Evolutionary conservation across 305 asterid species (phyloP).

Genomic region (Fraxinus nigra): DNA sequence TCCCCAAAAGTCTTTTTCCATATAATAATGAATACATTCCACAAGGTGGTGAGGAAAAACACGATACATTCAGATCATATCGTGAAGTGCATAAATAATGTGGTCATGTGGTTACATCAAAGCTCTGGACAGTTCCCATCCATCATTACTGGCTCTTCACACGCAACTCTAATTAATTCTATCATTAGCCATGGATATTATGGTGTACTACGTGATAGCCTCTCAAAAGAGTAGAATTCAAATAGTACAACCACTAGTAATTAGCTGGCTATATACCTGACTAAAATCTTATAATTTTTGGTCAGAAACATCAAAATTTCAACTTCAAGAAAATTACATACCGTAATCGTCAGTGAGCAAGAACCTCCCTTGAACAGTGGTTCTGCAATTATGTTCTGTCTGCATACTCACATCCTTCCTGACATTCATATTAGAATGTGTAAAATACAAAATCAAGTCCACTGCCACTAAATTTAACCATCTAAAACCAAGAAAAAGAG

Average conservation of each 20-base stretch:
- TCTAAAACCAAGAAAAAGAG: not conserved
- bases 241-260: constrained; percentile 8
- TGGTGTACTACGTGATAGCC: not conserved
- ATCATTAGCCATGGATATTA: not conserved
- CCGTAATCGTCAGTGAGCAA: constrained; percentile 76
- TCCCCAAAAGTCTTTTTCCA: not conserved
- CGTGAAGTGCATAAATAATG: not conserved
- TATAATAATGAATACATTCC: not conserved
- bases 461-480: not conserved
- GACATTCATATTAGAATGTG: constrained; percentile 9
- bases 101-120: not conserved
- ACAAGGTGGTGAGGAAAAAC: not conserved
- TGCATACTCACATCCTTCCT: constrained; percentile 67
- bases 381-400: constrained; percentile 47
- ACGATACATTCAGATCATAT: not conserved
- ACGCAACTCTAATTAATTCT: not conserved
- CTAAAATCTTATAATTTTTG: not conserved
- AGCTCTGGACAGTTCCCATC: not conserved
- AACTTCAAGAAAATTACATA: constrained; percentile 18
- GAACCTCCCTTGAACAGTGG: constrained; percentile 85
- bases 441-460: constrained; percentile 13
- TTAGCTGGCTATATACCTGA: not conserved
- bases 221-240: not conserved
- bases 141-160: not conserved
- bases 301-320: not conserved